phyloP scores from a whole-genome alignment of 1,139 yeast species.

The Saccharomyces hybrid region DNA sequence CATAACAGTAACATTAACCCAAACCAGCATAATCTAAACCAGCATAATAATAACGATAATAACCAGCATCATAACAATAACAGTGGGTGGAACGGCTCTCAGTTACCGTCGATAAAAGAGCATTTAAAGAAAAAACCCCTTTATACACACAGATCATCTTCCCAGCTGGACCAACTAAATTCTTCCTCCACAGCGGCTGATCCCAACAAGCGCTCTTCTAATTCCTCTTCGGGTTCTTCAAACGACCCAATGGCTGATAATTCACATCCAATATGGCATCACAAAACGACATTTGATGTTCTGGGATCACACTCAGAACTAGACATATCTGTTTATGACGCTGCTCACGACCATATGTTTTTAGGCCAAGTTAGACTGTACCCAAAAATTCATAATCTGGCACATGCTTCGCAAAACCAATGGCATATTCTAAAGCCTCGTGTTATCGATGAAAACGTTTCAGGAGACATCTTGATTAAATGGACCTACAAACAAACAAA shows the following conservation, averaged over 20 bases:
- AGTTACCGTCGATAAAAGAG: conserved; percentile 21
- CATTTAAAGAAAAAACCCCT: conserved; percentile 37
- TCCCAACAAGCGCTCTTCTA: not conserved
- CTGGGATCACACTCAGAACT: conserved; percentile 74
- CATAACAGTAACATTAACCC: conserved; percentile 19
- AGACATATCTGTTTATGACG: conserved; percentile 83
- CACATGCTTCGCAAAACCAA: conserved; percentile 36
- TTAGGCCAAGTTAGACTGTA: conserved; percentile 73
- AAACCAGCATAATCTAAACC: conserved; percentile 24
- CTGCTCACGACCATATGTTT: conserved; percentile 70
- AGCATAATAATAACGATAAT: conserved; percentile 20
- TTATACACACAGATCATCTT: conserved; percentile 59
- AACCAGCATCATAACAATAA: conserved; percentile 19
- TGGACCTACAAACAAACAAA: conserved; percentile 66
- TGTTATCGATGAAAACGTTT: conserved; percentile 64
- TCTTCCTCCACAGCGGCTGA: not conserved
- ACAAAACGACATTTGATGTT: conserved; percentile 86
- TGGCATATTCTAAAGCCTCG: conserved; percentile 76
- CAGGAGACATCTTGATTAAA: conserved; percentile 68
- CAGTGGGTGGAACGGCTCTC: conserved; percentile 24
- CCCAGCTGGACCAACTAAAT: conserved; percentile 42
- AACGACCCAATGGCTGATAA: conserved; percentile 26
- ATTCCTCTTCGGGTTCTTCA: conserved; percentile 12
- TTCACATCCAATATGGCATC: conserved; percentile 78
- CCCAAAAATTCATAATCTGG: conserved; percentile 45